Base-by-base conservation (phyloP, 2,329 filamentous ascomycete genomes). In the Aspergillus texensis region DNA sequence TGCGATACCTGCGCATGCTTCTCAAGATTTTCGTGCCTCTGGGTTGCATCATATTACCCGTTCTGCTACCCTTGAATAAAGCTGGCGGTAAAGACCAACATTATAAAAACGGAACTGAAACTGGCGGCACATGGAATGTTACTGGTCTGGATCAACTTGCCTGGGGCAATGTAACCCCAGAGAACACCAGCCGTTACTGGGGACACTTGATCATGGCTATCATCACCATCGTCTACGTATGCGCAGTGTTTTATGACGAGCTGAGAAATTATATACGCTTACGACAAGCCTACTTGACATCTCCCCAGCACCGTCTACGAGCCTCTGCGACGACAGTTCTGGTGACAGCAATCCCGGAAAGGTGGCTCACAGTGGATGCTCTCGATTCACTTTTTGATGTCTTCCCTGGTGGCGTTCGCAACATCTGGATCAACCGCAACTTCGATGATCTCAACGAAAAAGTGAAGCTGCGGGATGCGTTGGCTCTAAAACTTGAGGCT, bases 361-460 rank as follows among this genome's bases (percentile, higher is more conserved):
- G 96, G 73, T 99, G 95, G 95, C 87, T 96, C 9, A 93, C 87
- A 2, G 86, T 92, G 56, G 89, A 96, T 52, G 92, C 92, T 0
- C 84, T 99, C 5, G 86, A 88, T 62, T 91, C 90, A 0, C 83
- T 99, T 0, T 99, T 96, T 72, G 95, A 99, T 75, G 94, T 98
- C 1, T 98, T 97, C 70, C 95, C 95, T 0, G 95, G 95, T 24
- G 95, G 95, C 34, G 90, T 99, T 73, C 88, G 92, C 64, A 98
- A 98, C 70, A 91, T 99, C 54, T 99, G 94, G 94, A 89, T 99
- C 71, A 99, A 97, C 64, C 88, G 94, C 65, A 92, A 99, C 74
- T 90, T 93, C 68, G 92, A 94, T 50, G 85, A 89, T 10, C 85
- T 99, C 12, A 85, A 92, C 54, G 90, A 94, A 65, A 98, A 98